Evolutionary conservation across 2,329 filamentous ascomycete species (phyloP).

Genomic region (Blastomyces gilchristii): DNA sequence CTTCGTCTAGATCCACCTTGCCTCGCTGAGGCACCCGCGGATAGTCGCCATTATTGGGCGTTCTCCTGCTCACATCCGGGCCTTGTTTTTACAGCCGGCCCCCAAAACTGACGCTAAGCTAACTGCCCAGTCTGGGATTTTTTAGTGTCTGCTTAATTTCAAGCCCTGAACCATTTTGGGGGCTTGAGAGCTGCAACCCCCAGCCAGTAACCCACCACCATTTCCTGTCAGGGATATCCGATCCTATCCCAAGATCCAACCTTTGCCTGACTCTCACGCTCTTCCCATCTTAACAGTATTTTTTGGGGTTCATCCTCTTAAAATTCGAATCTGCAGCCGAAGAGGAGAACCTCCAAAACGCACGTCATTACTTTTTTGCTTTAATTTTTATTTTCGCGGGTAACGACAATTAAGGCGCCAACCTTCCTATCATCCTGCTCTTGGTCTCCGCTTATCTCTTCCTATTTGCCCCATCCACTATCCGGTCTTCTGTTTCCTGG

Average conservation of each 20-base stretch:
- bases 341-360: background rate
- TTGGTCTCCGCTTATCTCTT: background rate
- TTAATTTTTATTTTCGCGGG: constrained; percentile 2
- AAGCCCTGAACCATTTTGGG: constrained; percentile 7
- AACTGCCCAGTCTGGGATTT: background rate
- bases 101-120: background rate
- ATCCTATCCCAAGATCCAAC: constrained; percentile 8
- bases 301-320: constrained; percentile 8
- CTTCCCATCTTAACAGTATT: constrained; percentile 2
- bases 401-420: constrained; percentile 5
- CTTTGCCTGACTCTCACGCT: constrained; percentile 6
- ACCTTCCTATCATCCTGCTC: background rate
- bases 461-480: background rate
- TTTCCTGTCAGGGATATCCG: constrained; percentile 8
- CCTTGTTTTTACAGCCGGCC: constrained; percentile 1
- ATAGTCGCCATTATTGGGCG: background rate
- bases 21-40: background rate
- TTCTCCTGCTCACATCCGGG: constrained; percentile 1
- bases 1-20: background rate
- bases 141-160: background rate
- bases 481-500: background rate
- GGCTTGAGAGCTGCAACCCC: constrained; percentile 8
- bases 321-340: background rate
- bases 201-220: background rate
- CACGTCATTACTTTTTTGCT: background rate